A percentile compares a stretch with the other conserved stretches of the same genome.
Evolutionary conservation across 2,329 filamentous ascomycete genomes (phyloP).

Genomic region (Xylariaceae sp.): DNA sequence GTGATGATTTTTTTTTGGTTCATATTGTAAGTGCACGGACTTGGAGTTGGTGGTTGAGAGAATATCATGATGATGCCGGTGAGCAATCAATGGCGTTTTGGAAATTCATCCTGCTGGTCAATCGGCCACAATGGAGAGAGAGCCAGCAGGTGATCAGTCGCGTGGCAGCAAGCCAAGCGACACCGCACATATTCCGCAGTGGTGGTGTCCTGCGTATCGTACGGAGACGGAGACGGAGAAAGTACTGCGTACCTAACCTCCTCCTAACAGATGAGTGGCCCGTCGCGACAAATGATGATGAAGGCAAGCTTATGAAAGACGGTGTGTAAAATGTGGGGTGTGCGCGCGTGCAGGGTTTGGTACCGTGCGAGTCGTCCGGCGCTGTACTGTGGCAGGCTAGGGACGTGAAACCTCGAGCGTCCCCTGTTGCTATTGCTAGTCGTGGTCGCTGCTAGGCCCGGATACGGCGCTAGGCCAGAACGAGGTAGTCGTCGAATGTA

Average conservation of each 20-base stretch:
- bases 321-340: slow-evolving; percentile 10
- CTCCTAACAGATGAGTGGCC: slow-evolving; percentile 8
- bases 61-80: slow-evolving; percentile 2
- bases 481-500: background rate
- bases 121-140: slow-evolving; percentile 4
- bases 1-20: no score
- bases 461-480: background rate
- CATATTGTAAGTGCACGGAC: no score
- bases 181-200: slow-evolving; percentile 3
- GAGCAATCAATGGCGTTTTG: slow-evolving; percentile 3
- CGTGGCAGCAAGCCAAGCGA: slow-evolving; percentile 21
- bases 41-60: background rate
- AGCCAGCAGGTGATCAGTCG: slow-evolving; percentile 20
- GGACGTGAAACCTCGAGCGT: background rate
- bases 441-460: background rate
- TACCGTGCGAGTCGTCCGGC: background rate
- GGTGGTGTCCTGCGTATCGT: background rate
- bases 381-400: background rate
- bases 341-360: background rate
- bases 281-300: background rate
- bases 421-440: background rate
- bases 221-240: no score
- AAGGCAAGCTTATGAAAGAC: slow-evolving; percentile 16
- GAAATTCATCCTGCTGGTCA: slow-evolving; percentile 7
- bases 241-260: background rate